Percentiles rank a stretch among this genome's conserved stretches.
These are phyloP conservation scores for Mycena sp. DNA, from an alignment of 1,284 basidiomycete species.

Conservation along the genomic window DNA sequence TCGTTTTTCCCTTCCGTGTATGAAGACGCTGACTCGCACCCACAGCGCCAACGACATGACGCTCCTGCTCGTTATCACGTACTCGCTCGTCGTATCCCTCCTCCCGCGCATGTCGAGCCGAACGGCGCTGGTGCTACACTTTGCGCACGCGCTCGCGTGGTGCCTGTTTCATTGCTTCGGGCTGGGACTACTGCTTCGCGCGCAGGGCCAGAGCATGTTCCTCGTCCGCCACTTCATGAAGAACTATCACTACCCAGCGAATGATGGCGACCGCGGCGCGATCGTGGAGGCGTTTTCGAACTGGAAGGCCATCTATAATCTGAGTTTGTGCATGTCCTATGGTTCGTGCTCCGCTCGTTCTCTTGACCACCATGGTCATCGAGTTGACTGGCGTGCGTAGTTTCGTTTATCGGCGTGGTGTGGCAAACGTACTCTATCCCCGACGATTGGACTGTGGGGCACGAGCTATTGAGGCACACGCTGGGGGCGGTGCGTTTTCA, in stretches of 20 bases:
- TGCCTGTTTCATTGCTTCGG: constrained; percentile 89
- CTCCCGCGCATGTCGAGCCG: constrained; percentile 46
- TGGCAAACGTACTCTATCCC: constrained; percentile 91
- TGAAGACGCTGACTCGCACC: no score
- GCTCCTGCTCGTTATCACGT: no score
- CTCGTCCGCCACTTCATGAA: constrained; percentile 94
- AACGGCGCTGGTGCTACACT: constrained; percentile 69
- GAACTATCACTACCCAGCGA: constrained; percentile 83
- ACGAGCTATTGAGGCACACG: constrained; percentile 89
- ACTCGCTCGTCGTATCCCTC: constrained; percentile 47
- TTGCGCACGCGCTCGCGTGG: constrained; percentile 89
- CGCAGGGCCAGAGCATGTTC: constrained; percentile 89
- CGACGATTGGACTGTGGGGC: constrained; percentile 88
- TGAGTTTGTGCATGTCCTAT: constrained; percentile 95
- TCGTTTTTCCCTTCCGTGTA: constrained; percentile 28
- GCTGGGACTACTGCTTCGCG: constrained; percentile 83
- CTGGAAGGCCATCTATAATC: constrained; percentile 94
- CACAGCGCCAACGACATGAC: constrained; percentile 54
- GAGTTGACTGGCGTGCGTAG: constrained; percentile 49
- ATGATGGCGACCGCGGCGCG: constrained; percentile 69
- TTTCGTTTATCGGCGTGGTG: constrained; percentile 82
- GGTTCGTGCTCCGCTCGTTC: constrained; percentile 53
- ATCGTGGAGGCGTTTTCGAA: constrained; percentile 92
- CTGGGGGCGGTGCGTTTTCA: constrained; percentile 74
- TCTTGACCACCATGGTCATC: no score